Conservation (phyloP, 177 flowering plant species). For the Vitis hybrid region DNA sequence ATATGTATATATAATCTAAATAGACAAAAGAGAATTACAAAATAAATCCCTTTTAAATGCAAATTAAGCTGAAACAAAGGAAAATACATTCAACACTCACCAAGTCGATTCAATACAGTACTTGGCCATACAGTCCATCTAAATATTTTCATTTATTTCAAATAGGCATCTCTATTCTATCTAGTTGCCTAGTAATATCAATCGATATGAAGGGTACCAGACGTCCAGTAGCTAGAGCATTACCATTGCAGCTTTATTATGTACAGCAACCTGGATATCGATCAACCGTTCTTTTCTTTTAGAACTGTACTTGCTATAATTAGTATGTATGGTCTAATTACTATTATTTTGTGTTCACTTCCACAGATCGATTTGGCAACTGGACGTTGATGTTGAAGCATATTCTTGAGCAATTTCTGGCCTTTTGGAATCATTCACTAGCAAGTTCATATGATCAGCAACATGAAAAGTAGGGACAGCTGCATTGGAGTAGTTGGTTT, state of each 20-base stretch:
- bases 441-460: constrained; percentile 35
- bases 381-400: constrained; percentile 59
- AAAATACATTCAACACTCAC: constrained; percentile 13
- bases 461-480: constrained; percentile 22
- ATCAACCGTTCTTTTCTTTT: constrained; percentile 5
- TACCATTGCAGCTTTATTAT: constrained; percentile 50
- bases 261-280: constrained; percentile 44
- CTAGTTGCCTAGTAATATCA: constrained; percentile 4
- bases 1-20: background rate
- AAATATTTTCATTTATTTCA: constrained; percentile 11
- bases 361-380: constrained; percentile 79
- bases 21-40: background rate
- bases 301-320: constrained; percentile 31
- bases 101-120: constrained; percentile 9
- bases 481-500: constrained; percentile 27
- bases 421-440: constrained; percentile 33
- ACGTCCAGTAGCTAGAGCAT: constrained; percentile 11
- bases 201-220: constrained; percentile 7
- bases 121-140: constrained; percentile 10
- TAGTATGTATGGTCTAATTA: constrained; percentile 28
- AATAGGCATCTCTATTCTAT: background rate
- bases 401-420: constrained; percentile 40
- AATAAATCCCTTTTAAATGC: constrained; percentile 4
- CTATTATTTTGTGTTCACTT: constrained; percentile 40
- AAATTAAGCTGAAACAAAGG: constrained; percentile 5